Evolutionary conservation across 164 flowering plant species (phyloP).

Genomic region (Nymphaea thermarum): DNA sequence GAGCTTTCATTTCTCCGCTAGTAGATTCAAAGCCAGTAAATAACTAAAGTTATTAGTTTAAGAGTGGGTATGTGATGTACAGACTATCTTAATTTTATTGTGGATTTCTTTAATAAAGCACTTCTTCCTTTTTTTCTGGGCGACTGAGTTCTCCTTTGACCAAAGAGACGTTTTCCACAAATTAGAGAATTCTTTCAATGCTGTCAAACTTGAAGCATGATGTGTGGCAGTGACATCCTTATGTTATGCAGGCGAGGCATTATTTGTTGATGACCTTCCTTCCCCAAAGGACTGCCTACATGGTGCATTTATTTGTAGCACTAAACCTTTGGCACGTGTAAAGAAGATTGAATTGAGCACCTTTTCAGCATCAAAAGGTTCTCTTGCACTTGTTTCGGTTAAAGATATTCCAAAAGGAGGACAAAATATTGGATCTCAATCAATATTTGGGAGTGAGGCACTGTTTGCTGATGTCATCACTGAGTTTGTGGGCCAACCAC

Average conservation of each 20-base stretch:
- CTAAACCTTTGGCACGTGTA: conserved; percentile 61
- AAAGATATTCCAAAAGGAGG: conserved; percentile 72
- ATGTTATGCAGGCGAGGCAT: conserved; percentile 68
- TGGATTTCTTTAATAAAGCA: too few relatives aligned
- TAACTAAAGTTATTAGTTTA: too few relatives aligned
- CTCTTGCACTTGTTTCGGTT: conserved; percentile 35
- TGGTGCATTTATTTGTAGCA: conserved; percentile 79
- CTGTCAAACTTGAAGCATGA: too few relatives aligned
- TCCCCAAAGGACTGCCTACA: conserved; percentile 67
- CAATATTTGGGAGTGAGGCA: conserved; percentile 49
- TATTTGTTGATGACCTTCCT: conserved; percentile 88
- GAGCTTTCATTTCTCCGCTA: too few relatives aligned
- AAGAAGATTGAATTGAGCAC: conserved; percentile 35
- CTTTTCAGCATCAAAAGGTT: conserved; percentile 26
- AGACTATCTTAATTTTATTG: too few relatives aligned
- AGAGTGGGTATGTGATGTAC: too few relatives aligned
- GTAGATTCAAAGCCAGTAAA: too few relatives aligned
- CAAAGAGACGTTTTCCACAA: too few relatives aligned
- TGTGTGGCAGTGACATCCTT: neutral
- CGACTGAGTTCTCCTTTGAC: too few relatives aligned
- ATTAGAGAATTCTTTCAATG: too few relatives aligned
- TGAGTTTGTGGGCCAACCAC: conserved; percentile 51
- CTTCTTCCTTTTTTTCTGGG: too few relatives aligned
- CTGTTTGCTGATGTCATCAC: conserved; percentile 69
- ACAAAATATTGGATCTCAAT: conserved; percentile 41